Evolutionary conservation across 2,329 filamentous ascomycete genomes (phyloP), one percentile per base, ranked within the genome.

Genomic region (Exophiala aquamarina): DNA sequence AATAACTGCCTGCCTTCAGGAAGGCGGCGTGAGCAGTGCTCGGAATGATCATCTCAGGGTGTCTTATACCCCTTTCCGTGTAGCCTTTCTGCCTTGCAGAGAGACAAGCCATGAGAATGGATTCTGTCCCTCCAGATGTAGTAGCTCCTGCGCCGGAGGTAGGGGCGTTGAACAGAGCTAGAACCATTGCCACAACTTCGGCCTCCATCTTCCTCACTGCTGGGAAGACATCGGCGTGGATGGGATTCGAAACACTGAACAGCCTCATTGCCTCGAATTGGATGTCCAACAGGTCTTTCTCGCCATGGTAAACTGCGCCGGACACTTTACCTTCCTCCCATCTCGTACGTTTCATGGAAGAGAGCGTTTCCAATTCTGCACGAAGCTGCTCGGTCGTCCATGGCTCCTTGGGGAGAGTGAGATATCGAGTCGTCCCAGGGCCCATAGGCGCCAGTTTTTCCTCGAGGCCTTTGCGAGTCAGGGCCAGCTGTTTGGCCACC

Each of bases 191-290:
- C 42, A 98, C 93, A 52, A 98, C 76, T 73, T 98, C 93, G 35
- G 93, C 92, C 74, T 98, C 93, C 93, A 98, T 98, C 80, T 98
- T 98, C 61, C 93, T 79, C 42, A 98, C 91, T 20, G 92, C 93
- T 13, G 93, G 93, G 71, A 98, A 98, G 34, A 98, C 92, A 70
- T 98, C 93, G 5, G 93, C 93, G 67, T 98, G 93, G 59, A 98
- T 93, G 3, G 93, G 93, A 68, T 98, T 98, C 31, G 90, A 81
- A 21, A 98, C 93, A 41, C 90, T 92, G 67, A 98, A 98, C 68
- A 87, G 87, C 56, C 87, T 87, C 75, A 92, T 97, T 0, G 93
- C 92, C 66, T 96, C 89, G 4, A 88, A 87, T 73, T 98, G 93
- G 31, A 98, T 74, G 62, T 86, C 81, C 51, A 93, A 71, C 59